These are phyloP conservation scores for Noccaea caerulescens DNA, from an alignment of 345 rosid species.

Conservation along the genomic window DNA sequence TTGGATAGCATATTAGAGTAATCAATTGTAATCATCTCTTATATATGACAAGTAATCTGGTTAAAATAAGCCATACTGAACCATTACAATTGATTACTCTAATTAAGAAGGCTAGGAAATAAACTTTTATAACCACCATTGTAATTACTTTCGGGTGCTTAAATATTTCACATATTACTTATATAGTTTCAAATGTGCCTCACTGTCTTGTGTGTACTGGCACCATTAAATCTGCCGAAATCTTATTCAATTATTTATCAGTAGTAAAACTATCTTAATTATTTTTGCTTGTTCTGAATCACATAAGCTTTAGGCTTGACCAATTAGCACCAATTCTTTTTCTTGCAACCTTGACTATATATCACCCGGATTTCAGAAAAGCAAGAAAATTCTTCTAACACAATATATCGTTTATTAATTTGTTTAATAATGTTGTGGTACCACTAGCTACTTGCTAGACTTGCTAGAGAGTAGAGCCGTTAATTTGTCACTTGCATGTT, in stretches of 20 bases:
- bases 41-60: too few species aligned
- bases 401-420: too few species aligned
- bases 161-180: background rate
- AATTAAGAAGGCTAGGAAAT: background rate
- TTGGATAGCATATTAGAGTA: background rate
- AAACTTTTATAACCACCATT: background rate
- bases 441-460: constrained; percentile 10
- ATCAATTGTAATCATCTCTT: too few species aligned
- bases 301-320: background rate
- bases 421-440: background rate
- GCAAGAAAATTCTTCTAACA: too few species aligned
- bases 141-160: background rate
- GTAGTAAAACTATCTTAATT: background rate
- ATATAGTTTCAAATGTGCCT: background rate
- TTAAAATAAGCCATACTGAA: too few species aligned
- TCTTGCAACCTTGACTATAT: background rate
- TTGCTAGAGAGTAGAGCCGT: constrained; percentile 25
- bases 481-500: constrained; percentile 34
- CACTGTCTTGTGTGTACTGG: background rate
- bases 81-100: too few species aligned
- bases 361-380: background rate
- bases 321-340: background rate
- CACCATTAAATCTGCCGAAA: background rate
- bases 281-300: background rate
- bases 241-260: background rate